Percentiles rank a stretch among this genome's conserved stretches.
phyloP scores from a whole-genome alignment of 495 filamentous ascomycete species.

The Cairneyella variabilis region DNA sequence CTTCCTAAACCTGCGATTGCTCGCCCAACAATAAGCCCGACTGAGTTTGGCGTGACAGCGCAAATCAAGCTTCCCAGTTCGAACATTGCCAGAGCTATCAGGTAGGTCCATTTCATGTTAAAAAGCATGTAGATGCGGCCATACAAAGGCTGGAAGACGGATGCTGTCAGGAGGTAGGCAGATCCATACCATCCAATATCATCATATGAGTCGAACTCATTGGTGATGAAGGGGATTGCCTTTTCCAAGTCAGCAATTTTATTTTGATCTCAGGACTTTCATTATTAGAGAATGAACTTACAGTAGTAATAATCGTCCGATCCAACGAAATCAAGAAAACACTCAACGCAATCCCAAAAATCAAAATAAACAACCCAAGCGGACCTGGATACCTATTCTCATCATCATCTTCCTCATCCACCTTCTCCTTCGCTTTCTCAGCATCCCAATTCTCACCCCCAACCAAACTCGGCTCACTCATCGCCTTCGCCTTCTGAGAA shows the following conservation, averaged over 20 bases:
- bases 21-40: constrained; percentile 51
- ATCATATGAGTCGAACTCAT: constrained; percentile 39
- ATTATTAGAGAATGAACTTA: constrained; percentile 16
- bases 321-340: constrained; percentile 40
- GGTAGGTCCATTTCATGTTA: constrained; percentile 38
- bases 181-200: constrained; percentile 55
- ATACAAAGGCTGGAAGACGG: constrained; percentile 45
- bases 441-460: constrained; percentile 3
- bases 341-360: constrained; percentile 33
- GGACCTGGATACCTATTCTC: constrained; percentile 27
- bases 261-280: not conserved
- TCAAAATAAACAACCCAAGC: constrained; percentile 28
- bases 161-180: too few species aligned
- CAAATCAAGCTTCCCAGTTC: constrained; percentile 51
- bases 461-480: constrained; percentile 8
- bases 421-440: constrained; percentile 9
- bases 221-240: constrained; percentile 45
- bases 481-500: not conserved
- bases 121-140: constrained; percentile 47
- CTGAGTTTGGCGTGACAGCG: constrained; percentile 48
- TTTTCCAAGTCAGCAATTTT: constrained; percentile 32
- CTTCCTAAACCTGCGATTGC: constrained; percentile 42
- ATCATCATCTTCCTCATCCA: constrained; percentile 17
- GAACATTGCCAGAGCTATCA: constrained; percentile 39
- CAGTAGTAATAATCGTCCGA: constrained; percentile 40